phyloP scores from a whole-genome alignment of 2,329 filamentous ascomycete species.

The Dactylonectria estremocensis region DNA sequence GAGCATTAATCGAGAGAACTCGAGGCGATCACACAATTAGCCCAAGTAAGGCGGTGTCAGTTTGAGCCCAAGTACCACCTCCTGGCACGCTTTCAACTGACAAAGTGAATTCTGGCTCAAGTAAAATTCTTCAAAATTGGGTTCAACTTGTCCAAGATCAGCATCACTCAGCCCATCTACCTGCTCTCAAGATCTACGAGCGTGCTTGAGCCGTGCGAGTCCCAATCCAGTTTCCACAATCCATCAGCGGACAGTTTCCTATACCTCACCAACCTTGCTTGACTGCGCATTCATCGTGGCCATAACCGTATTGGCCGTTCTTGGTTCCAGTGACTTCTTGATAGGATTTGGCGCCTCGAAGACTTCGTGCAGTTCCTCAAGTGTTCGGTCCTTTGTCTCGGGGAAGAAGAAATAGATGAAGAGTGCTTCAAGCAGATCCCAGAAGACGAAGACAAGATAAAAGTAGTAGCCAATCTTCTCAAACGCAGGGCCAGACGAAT shows the following conservation, averaged over 20 bases:
- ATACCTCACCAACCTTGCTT: conserved; percentile 16
- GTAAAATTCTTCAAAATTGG: too few species aligned
- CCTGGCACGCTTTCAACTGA: too few species aligned
- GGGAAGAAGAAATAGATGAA: conserved; percentile 67
- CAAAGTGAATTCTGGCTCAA: too few species aligned
- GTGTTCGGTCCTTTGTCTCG: conserved; percentile 61
- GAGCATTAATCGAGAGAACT: too few species aligned
- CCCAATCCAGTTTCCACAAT: too few species aligned
- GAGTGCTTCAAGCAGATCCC: conserved; percentile 59
- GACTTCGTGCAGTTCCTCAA: conserved; percentile 62
- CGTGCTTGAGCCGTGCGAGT: too few species aligned
- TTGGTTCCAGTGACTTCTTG: conserved; percentile 38
- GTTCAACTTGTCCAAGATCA: too few species aligned
- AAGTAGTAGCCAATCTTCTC: conserved; percentile 61
- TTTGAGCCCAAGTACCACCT: too few species aligned
- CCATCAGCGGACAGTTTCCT: not conserved
- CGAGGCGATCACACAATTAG: too few species aligned
- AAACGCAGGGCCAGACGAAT: conserved; percentile 60
- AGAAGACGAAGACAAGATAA: conserved; percentile 61
- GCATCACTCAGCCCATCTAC: too few species aligned
- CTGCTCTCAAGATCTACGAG: too few species aligned
- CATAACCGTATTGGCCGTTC: conserved; percentile 35
- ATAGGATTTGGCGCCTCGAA: conserved; percentile 39
- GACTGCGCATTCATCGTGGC: conserved; percentile 32
- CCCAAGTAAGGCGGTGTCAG: too few species aligned